Percentiles rank a stretch among this genome's conserved stretches.
phyloP scores from a whole-genome alignment of 495 filamentous ascomycete genomes.

The Penicillium manginii region DNA sequence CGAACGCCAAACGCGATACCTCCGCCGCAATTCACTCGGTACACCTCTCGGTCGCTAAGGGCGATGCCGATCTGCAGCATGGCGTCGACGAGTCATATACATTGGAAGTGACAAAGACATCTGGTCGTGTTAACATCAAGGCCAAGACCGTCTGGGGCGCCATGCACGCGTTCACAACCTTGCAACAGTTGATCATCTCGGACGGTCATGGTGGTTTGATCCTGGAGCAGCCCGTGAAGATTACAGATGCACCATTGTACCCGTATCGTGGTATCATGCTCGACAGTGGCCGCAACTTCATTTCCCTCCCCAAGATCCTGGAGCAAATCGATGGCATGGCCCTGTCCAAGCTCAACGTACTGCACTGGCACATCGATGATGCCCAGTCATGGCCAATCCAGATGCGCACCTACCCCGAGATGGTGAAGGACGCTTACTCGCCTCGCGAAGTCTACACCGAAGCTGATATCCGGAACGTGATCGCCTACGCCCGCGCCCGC shows the following conservation, averaged over 20 bases:
- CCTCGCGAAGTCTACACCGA: slow-evolving; percentile 46
- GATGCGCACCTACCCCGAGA: slow-evolving; percentile 52
- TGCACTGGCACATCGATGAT: slow-evolving; percentile 58
- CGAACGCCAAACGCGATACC: slow-evolving; percentile 41
- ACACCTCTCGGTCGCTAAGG: slow-evolving; percentile 46
- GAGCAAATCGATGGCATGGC: slow-evolving; percentile 58
- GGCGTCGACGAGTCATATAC: slow-evolving; percentile 63
- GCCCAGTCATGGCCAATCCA: slow-evolving; percentile 56
- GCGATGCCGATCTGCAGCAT: slow-evolving; percentile 50
- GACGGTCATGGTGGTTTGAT: slow-evolving; percentile 48
- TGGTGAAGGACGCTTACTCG: slow-evolving; percentile 59
- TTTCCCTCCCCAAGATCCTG: slow-evolving; percentile 49
- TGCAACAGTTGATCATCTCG: slow-evolving; percentile 56
- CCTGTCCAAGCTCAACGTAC: slow-evolving; percentile 55
- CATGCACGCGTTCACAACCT: slow-evolving; percentile 63
- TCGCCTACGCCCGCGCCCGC: slow-evolving; percentile 50
- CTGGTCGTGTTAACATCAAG: slow-evolving; percentile 45
- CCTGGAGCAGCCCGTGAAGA: slow-evolving; percentile 53
- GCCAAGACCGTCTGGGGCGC: slow-evolving; percentile 57
- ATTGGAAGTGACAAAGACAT: slow-evolving; percentile 42
- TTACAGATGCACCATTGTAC: slow-evolving; percentile 52
- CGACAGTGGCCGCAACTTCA: slow-evolving; percentile 55
- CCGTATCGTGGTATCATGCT: slow-evolving; percentile 56
- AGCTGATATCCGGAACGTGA: slow-evolving; percentile 43
- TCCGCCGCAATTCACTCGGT: slow-evolving; percentile 31